Evolutionary conservation across 495 filamentous ascomycete species (phyloP), one percentile per base, ranked within the genome.

Genomic region (Thozetella sp.): DNA sequence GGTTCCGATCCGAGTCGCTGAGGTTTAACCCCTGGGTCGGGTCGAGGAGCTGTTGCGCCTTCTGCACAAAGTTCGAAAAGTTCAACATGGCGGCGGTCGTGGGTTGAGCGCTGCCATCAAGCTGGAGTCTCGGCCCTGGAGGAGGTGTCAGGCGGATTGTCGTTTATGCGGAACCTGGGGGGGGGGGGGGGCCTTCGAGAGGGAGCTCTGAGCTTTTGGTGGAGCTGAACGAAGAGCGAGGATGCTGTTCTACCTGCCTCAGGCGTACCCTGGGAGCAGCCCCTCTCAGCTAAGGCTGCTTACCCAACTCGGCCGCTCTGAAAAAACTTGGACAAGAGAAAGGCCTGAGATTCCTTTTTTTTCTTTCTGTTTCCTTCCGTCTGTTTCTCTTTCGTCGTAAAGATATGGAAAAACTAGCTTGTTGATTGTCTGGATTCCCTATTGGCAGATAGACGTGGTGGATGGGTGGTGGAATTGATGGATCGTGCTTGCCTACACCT

Each of bases 31-130:
- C 83, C 73, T 88, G 88, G 63, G 86, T 86, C 48, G 88, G 89
- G 76, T 95, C 93, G 79, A 99, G 95, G 75, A 97, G 82, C 70
- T 93, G 93, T 64, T 82, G 79, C 56, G 95, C 95, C 81, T 93
- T 97, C 76, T 97, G 93, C 63, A 98, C 90, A 72, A 99, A 88
- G 71, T 86, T 90, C 60, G 87, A 88, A 77, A 96, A 82, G 74
- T 88, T 90, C 75, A 91, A 65, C 72, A 76, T 76, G 56, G 63
- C 65, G 52, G 55, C 51, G 53, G 54, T 56, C 57, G 23, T 52
- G 34, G 22, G 51, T 53, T 58, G 27, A 53, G 43, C 20, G 54
- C 45, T 27, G 57, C 61, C 61, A 59, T 63, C 23, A 59, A 55
- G 61, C 37, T 25, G 22, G 27, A 15, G 54, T 50, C 22, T 56